Evolutionary conservation across 1,139 yeast species (phyloP), one percentile per base, ranked within the genome.

Genomic region (Pneumocystis oryctolagi): DNA sequence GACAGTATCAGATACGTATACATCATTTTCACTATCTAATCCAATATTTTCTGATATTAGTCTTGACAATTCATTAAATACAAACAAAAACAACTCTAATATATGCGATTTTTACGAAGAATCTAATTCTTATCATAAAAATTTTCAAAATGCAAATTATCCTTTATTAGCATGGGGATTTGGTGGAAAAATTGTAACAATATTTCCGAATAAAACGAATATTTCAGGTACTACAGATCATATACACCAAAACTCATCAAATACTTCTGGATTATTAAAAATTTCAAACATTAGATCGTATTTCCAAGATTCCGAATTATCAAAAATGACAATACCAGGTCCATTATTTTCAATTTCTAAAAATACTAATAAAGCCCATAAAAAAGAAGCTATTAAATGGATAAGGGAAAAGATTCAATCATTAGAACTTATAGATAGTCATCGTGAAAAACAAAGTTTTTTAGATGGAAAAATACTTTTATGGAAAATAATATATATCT

Each of bases 151-250:
- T 25, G 2, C 57, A 2, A 62, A 60, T 12, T 65, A 66, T 62
- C 65, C 68, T 30, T 59, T 89, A 42, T 86, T 89, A 71, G 77
- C 80, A 64, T 89, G 95, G 87, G 81, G 87, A 60, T 74, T 77
- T 53, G 75, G 80, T 5, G 76, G 77, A 12, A 79, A 76, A 62
- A 71, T 80, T 25, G 78, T 79, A 1, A 75, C 76, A 53, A 76
- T 78, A 62, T 69, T 81, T 47, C 84, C 86, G 20, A 55, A 63
- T 28, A 31, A 53, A 34, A 56, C 53, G 25, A 25, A 25, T 47
- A 16, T 25, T 16, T 59, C 61, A 9, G 20, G 47, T 3, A 60
- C 37, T 55, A 58, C 65, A 32, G 34, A 58, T 25, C 58, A 62
- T 20, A 55, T 61, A 16, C 18, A 55, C 30, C 40, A 40, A 60